phyloP scores from a whole-genome alignment of 495 filamentous ascomycete genomes.

The Penicillium manginii region DNA sequence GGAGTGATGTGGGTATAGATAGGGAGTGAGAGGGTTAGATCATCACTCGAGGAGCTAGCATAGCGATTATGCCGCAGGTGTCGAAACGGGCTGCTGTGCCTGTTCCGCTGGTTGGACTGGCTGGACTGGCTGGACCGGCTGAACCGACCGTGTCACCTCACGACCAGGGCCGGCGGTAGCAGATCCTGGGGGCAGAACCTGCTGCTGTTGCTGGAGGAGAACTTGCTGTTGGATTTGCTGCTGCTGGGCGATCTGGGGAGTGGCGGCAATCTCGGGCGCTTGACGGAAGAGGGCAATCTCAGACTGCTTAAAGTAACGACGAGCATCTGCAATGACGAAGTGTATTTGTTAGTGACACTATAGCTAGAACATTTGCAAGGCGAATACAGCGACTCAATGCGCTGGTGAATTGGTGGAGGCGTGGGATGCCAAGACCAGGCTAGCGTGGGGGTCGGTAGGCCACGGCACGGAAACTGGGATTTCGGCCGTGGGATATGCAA shows the following conservation, averaged over 20 bases:
- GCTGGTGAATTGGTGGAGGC: constrained; percentile 20
- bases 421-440: constrained; percentile 32
- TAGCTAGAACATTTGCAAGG: background rate
- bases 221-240: constrained; percentile 51
- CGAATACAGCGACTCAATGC: background rate
- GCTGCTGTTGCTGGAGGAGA: constrained; percentile 40
- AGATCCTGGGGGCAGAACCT: constrained; percentile 44
- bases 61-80: constrained; percentile 37
- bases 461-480: constrained; percentile 17
- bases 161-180: constrained; percentile 46
- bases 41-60: constrained; percentile 2
- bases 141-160: too few species aligned
- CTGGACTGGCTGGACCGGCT: constrained; percentile 20
- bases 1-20: constrained; percentile 12
- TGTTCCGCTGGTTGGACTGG: constrained; percentile 19
- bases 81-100: constrained; percentile 25
- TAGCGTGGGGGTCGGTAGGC: constrained; percentile 43
- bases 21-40: constrained; percentile 4
- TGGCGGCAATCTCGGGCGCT: constrained; percentile 68
- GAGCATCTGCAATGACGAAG: constrained; percentile 65
- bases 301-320: constrained; percentile 98
- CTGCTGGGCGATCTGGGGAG: constrained; percentile 50
- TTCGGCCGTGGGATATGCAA: constrained; percentile 18
- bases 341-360: constrained; percentile 7
- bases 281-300: constrained; percentile 98